Evolutionary conservation across 495 filamentous ascomycete species (phyloP), one percentile per base, ranked within the genome.

Genomic region (Venustampulla echinocandica): DNA sequence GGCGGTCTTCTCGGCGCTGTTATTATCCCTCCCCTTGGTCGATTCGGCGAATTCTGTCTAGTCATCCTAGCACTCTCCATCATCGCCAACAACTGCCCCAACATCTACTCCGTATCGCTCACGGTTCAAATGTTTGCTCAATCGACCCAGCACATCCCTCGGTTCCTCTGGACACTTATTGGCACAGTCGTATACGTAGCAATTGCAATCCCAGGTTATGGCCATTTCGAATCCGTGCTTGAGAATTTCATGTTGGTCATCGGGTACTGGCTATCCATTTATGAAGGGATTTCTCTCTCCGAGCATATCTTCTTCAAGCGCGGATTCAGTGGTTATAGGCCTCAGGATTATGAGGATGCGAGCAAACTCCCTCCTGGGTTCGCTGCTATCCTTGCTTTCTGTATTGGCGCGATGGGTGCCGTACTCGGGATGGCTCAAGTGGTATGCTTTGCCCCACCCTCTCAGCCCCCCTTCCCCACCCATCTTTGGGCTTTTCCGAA

Each of bases 31-130:
- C 72, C 72, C 1, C 69, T 89, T 0, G 87, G 86, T 19, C 68
- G 70, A 34, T 90, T 90, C 57, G 87, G 87, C 49, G 74, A 86
- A 58, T 88, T 92, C 70, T 92, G 87, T 63, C 60, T 93, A 15
- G 79, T 90, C 42, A 68, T 93, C 35, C 76, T 93, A 4, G 82
- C 85, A 0, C 73, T 90, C 21, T 81, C 77, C 52, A 90, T 87
- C 59, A 76, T 90, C 53, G 82, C 84, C 46, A 90, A 84, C 69
- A 90, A 89, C 68, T 88, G 81, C 66, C 86, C 90, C n/a, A 88
- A 84, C 67, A 83, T 87, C 55, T 94, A 94, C 70, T 87, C 84
- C 28, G 79, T 92, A 34, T 76, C 76, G 2, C 72, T 93, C 19
- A 81, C 81, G 23, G 70, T 90, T 39, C 85, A 90, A 61, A 74